phyloP scores from a whole-genome alignment of 2,329 filamentous ascomycete species.

The Diaporthe velutina region DNA sequence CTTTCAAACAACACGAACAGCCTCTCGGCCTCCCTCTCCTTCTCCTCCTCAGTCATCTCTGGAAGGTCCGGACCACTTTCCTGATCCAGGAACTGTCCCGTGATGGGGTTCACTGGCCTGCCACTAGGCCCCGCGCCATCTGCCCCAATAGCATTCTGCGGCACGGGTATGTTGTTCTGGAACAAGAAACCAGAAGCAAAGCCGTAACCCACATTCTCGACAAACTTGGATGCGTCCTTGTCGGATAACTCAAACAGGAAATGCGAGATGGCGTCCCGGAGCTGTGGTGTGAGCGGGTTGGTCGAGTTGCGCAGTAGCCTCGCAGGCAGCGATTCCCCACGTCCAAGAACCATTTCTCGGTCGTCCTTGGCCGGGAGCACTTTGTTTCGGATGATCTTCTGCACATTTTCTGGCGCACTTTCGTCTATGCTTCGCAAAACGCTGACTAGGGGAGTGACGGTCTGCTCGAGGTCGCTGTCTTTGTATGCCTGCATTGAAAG shows the following conservation, averaged over 20 bases:
- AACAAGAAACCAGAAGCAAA: slow-evolving; percentile 92
- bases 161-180: slow-evolving; percentile 84
- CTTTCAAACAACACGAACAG: slow-evolving; percentile 93
- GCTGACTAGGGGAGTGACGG: slow-evolving; percentile 80
- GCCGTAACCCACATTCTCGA: slow-evolving; percentile 94
- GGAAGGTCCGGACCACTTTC: slow-evolving; percentile 71
- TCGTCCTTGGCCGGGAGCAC: slow-evolving; percentile 85
- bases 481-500: slow-evolving; percentile 73
- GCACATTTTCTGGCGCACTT: slow-evolving; percentile 72
- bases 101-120: slow-evolving; percentile 83
- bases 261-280: slow-evolving; percentile 81
- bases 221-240: slow-evolving; percentile 82
- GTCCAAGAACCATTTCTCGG: slow-evolving; percentile 81
- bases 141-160: slow-evolving; percentile 72
- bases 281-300: slow-evolving; percentile 76
- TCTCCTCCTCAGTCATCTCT: slow-evolving; percentile 92
- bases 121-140: slow-evolving; percentile 47
- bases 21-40: slow-evolving; percentile 89
- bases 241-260: slow-evolving; percentile 91
- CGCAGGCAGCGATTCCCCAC: slow-evolving; percentile 79
- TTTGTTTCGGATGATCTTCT: slow-evolving; percentile 71
- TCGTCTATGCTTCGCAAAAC: slow-evolving; percentile 80
- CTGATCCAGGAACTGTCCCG: slow-evolving; percentile 82
- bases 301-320: slow-evolving; percentile 83
- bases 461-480: slow-evolving; percentile 78